Evolutionary conservation across 768 basidiomycete genomes (phyloP).

Genomic region (Dendrothele bispora): DNA sequence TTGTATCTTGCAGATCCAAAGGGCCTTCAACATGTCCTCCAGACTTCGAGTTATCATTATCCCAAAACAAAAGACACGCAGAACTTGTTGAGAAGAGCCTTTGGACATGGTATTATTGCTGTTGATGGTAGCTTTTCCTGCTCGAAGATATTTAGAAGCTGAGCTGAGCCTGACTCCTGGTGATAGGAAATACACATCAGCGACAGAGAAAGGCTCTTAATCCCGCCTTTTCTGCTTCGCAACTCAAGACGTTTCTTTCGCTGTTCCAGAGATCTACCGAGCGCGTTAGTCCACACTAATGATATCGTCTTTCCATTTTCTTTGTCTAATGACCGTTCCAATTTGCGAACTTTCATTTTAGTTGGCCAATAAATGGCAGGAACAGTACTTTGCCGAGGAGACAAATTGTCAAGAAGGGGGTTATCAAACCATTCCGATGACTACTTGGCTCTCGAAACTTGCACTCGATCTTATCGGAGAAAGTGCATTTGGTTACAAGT

Average conservation of each 20-base stretch:
- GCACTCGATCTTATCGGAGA: constrained; percentile 36
- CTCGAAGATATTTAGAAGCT: neutral
- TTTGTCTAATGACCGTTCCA: neutral
- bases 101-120: constrained; percentile 24
- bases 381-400: too few relatives aligned
- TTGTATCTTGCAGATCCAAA: constrained; percentile 1
- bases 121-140: constrained; percentile 19
- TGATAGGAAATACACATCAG: constrained; percentile 20
- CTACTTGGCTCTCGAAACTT: constrained; percentile 25
- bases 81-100: constrained; percentile 12
- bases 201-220: constrained; percentile 34
- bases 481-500: constrained; percentile 31
- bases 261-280: constrained; percentile 25
- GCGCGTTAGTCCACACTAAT: too few relatives aligned
- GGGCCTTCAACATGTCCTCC: constrained; percentile 19
- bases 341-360: constrained; percentile 13
- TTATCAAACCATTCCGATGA: constrained; percentile 18
- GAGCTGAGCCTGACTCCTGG: too few relatives aligned
- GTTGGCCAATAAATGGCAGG: constrained; percentile 14
- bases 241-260: constrained; percentile 23
- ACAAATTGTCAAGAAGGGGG: neutral
- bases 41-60: constrained; percentile 21
- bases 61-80: constrained; percentile 19
- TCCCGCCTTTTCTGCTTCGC: constrained; percentile 28
- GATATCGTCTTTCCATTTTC: too few relatives aligned